Evolutionary conservation across 306 rosid species (phyloP).

Genomic region (Medicago arabica): DNA sequence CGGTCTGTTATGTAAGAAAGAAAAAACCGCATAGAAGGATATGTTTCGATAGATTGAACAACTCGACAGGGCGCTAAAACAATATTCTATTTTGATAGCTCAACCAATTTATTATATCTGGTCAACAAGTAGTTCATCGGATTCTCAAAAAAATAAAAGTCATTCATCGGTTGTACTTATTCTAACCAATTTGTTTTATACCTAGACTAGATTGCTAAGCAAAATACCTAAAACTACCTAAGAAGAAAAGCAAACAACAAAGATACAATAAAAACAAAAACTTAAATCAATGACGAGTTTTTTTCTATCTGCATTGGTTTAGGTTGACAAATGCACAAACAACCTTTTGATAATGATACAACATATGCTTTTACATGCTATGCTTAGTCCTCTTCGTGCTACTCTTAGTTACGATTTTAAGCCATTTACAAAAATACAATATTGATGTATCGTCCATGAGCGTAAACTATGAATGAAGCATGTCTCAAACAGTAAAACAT

Average conservation of each 20-base stretch:
- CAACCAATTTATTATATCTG: no score
- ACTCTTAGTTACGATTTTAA: not conserved
- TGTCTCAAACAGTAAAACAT: not conserved
- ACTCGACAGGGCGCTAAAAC: no score
- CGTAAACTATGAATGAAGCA: slow-evolving; percentile 7
- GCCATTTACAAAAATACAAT: slow-evolving; percentile 19
- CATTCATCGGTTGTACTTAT: no score
- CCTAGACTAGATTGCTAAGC: not conserved
- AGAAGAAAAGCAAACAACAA: not conserved
- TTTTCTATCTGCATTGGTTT: not conserved
- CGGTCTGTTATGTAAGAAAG: no score
- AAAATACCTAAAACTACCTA: not conserved
- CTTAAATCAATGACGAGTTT: not conserved
- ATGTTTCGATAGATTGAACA: no score
- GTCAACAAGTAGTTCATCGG: no score
- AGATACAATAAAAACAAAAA: not conserved
- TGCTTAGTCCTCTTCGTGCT: not conserved
- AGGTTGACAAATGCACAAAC: not conserved
- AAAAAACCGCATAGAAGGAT: no score
- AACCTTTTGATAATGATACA: not conserved
- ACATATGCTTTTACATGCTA: slow-evolving; percentile 1
- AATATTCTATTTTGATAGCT: no score
- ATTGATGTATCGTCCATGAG: not conserved
- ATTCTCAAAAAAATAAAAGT: no score
- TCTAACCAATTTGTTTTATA: no score